A percentile compares a stretch with the other conserved stretches of the same genome.
Conservation (phyloP, 2,329 filamentous ascomycete genomes). For the Karstenula rhodostoma region DNA sequence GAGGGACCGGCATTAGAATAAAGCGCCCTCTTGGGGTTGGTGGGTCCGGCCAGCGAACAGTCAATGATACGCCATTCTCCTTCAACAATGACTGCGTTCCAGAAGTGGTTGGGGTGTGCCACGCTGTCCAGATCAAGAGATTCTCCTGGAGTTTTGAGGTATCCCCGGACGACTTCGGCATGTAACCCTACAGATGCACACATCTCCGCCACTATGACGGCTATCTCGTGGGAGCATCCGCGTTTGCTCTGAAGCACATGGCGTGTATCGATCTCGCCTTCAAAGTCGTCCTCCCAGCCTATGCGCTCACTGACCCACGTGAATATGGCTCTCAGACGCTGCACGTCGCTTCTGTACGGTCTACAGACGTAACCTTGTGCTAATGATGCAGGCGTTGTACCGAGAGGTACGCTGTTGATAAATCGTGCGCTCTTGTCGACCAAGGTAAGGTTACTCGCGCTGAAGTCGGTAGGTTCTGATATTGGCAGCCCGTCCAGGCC, state of each 20-base stretch:
- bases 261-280: slow-evolving; percentile 82
- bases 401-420: slow-evolving; percentile 80
- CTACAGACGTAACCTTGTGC: slow-evolving; percentile 93
- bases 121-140: slow-evolving; percentile 75
- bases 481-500: slow-evolving; percentile 84
- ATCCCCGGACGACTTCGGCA: slow-evolving; percentile 86
- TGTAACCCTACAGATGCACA: slow-evolving; percentile 87
- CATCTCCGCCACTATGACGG: slow-evolving; percentile 89
- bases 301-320: slow-evolving; percentile 97
- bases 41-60: slow-evolving; percentile 88
- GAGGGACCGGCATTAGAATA: slow-evolving; percentile 78
- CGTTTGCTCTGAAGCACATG: slow-evolving; percentile 84
- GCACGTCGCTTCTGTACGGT: slow-evolving; percentile 92
- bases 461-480: slow-evolving; percentile 82
- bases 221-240: slow-evolving; percentile 88
- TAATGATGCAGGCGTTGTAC: slow-evolving; percentile 80
- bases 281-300: slow-evolving; percentile 93
- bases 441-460: slow-evolving; percentile 77
- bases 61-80: slow-evolving; percentile 97
- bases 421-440: slow-evolving; percentile 98
- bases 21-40: slow-evolving; percentile 78
- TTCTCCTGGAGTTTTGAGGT: slow-evolving; percentile 90
- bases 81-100: slow-evolving; percentile 94
- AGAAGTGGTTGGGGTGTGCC: slow-evolving; percentile 94
- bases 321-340: slow-evolving; percentile 91